phyloP scores from a whole-genome alignment of 176 grass and related monocot genomes.

The Carex parvula region DNA sequence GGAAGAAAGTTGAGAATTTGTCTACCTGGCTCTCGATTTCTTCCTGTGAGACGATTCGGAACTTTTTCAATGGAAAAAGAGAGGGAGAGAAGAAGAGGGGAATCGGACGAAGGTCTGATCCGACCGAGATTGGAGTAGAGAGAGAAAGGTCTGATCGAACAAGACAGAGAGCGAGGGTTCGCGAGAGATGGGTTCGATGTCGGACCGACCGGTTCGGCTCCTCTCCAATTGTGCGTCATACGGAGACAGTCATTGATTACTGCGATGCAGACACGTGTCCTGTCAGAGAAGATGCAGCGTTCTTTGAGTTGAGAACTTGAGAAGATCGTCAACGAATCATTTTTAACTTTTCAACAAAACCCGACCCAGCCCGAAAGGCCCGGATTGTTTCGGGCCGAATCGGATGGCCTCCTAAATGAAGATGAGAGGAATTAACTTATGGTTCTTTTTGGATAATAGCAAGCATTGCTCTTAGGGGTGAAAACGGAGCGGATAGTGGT shows the following conservation, averaged over 20 bases:
- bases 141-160: not conserved
- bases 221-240: not conserved
- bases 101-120: conserved; percentile 26
- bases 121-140: conserved; percentile 26
- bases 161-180: not conserved
- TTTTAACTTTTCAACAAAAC: not conserved
- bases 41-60: not conserved
- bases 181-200: not conserved
- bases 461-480: no score
- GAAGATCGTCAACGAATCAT: not conserved
- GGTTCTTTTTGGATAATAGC: no score
- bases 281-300: not conserved
- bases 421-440: no score
- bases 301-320: not conserved
- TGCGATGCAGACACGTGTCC: conserved; percentile 7
- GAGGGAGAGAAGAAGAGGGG: conserved; percentile 33
- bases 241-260: not conserved
- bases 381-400: not conserved
- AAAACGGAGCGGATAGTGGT: no score
- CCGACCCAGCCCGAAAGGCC: not conserved
- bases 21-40: conserved; percentile 12
- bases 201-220: not conserved
- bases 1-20: not conserved
- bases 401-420: no score
- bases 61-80: conserved; percentile 14